A percentile compares a stretch with the other conserved stretches of the same genome.
Conservation (phyloP, 2,329 filamentous ascomycete species). For the Coniosporium tulheliwenetii region DNA sequence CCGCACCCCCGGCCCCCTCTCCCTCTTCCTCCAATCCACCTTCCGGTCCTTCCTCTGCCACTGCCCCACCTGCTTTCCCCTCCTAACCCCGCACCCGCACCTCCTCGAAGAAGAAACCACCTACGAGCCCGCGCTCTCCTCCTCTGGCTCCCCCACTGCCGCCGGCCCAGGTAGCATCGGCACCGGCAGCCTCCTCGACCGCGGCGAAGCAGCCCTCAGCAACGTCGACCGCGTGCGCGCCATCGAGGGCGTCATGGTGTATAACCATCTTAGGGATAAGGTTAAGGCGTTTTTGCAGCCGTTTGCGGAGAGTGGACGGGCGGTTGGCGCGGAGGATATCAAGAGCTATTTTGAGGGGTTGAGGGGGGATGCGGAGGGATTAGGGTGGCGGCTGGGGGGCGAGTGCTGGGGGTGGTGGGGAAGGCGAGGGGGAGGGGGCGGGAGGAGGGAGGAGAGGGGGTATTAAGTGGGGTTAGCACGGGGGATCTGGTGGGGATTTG, state of each 20-base stretch:
- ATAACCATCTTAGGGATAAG: conserved; percentile 89
- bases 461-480: too few relatives aligned
- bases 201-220: conserved; percentile 80
- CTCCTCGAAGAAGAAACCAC: conserved; percentile 88
- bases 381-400: conserved; percentile 42
- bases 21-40: conserved; percentile 63
- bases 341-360: conserved; percentile 93
- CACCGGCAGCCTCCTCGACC: conserved; percentile 73
- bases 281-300: conserved; percentile 90
- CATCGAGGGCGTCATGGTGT: conserved; percentile 93
- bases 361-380: conserved; percentile 69
- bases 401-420: conserved; percentile 18
- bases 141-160: conserved; percentile 23
- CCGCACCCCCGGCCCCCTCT: conserved; percentile 46
- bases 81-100: conserved; percentile 55
- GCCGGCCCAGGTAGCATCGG: conserved; percentile 37
- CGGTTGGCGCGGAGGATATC: conserved; percentile 88
- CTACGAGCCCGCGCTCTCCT: conserved; percentile 80
- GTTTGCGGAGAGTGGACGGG: conserved; percentile 79
- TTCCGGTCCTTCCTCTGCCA: conserved; percentile 76
- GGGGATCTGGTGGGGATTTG: too few relatives aligned
- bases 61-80: conserved; percentile 65
- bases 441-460: conserved; percentile 32
- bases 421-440: conserved; percentile 16
- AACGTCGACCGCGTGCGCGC: conserved; percentile 86